These are phyloP conservation scores for Suillus decipiens DNA, from an alignment of 768 basidiomycete species.

Conservation along the genomic window DNA sequence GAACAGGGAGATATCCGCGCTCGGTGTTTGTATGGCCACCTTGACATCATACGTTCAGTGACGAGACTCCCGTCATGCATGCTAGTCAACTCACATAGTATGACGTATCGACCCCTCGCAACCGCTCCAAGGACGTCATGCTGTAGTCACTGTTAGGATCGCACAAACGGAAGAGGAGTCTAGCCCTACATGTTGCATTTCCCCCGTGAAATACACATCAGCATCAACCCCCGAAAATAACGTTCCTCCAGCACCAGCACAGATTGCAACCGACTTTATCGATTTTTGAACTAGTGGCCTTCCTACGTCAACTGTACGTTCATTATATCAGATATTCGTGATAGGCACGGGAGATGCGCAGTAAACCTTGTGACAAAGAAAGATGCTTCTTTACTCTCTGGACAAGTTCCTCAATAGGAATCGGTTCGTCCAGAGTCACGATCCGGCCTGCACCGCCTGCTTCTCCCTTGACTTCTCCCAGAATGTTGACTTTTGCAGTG, in stretches of 20 bases:
- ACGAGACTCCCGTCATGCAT: constrained; percentile 14
- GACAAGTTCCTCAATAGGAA: constrained; percentile 62
- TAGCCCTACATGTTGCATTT: constrained; percentile 79
- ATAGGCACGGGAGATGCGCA: constrained; percentile 11
- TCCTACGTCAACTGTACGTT: constrained; percentile 64
- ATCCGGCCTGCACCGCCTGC: constrained; percentile 71
- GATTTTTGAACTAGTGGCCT: constrained; percentile 39
- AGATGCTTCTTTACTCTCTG: constrained; percentile 71
- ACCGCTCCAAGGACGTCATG: constrained; percentile 86
- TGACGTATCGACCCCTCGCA: constrained; percentile 73
- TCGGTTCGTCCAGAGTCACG: constrained; percentile 58
- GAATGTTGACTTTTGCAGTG: constrained; percentile 35
- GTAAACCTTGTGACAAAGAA: constrained; percentile 54
- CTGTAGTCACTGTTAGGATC: constrained; percentile 40
- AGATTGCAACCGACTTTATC: constrained; percentile 75
- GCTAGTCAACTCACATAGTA: constrained; percentile 71
- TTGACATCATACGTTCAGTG: constrained; percentile 31
- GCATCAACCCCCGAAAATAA: constrained; percentile 72
- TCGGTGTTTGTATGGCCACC: constrained; percentile 96
- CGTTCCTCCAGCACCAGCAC: constrained; percentile 87
- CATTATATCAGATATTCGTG: neutral
- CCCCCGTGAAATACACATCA: constrained; percentile 91
- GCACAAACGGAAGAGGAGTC: constrained; percentile 18
- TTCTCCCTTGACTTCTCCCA: constrained; percentile 41
- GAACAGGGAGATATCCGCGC: constrained; percentile 82